Percentiles rank a stretch among this genome's conserved stretches.
These are phyloP conservation scores for Stylonectria norvegica DNA, from an alignment of 2,329 filamentous ascomycete species.

Conservation along the genomic window DNA sequence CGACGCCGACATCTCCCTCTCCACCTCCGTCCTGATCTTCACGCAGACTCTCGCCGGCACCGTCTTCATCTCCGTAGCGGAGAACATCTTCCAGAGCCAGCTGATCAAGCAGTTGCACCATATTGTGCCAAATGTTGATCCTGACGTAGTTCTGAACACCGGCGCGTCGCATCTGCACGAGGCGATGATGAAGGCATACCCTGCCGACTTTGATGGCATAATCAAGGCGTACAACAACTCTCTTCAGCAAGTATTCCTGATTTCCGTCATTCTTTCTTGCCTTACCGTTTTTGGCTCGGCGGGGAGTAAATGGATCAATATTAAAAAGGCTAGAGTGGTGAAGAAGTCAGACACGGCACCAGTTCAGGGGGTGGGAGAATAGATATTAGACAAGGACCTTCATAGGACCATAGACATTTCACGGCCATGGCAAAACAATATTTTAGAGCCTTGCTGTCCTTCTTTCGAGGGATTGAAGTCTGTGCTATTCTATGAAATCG, in stretches of 20 bases:
- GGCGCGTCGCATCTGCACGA: slow-evolving; percentile 3
- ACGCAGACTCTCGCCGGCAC: slow-evolving; percentile 5
- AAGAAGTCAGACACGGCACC: too few species aligned
- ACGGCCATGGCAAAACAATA: too few species aligned
- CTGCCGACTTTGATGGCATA: neutral
- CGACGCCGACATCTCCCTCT: slow-evolving; percentile 8
- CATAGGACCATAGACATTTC: too few species aligned
- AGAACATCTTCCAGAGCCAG: slow-evolving; percentile 7
- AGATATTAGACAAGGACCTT: too few species aligned
- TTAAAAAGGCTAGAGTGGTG: neutral
- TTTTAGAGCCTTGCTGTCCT: too few species aligned
- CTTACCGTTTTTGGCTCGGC: neutral
- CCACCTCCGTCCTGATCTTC: slow-evolving; percentile 9
- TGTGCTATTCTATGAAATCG: too few species aligned
- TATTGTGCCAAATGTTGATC: slow-evolving; percentile 7
- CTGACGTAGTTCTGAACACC: slow-evolving; percentile 4
- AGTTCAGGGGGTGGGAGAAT: too few species aligned
- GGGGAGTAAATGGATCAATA: neutral
- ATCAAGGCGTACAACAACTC: neutral
- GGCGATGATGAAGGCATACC: neutral
- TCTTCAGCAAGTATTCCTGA: neutral
- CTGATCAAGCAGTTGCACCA: slow-evolving; percentile 5
- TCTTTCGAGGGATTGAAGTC: too few species aligned
- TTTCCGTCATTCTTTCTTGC: neutral
- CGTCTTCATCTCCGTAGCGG: slow-evolving; percentile 8